Conservation (phyloP, 2,329 filamentous ascomycete species). For the Talaromyces sp. region DNA sequence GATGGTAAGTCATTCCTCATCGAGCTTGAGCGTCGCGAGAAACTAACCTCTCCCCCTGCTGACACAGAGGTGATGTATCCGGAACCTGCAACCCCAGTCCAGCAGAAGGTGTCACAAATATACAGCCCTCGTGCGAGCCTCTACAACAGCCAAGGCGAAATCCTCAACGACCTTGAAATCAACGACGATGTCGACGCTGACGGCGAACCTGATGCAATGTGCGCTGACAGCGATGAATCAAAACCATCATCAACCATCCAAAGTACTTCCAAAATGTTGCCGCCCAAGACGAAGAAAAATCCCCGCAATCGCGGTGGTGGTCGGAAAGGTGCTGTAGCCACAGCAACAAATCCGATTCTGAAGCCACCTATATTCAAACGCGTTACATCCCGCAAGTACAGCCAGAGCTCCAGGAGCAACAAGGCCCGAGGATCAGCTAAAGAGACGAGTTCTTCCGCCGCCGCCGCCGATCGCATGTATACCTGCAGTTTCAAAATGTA, state of each 20-base stretch:
- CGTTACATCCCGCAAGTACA: neutral
- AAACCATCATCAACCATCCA: neutral
- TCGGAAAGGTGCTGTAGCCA: neutral
- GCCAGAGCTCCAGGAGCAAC: constrained; percentile 1
- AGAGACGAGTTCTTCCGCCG: neutral
- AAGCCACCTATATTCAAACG: constrained; percentile 4
- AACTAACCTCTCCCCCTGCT: neutral
- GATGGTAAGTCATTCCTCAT: constrained; percentile 6
- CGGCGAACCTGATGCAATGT: constrained; percentile 4
- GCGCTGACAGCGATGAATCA: neutral
- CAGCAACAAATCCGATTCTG: neutral
- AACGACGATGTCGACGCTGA: constrained; percentile 14
- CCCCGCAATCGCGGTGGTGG: neutral
- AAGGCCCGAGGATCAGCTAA: neutral
- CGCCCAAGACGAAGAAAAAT: constrained; percentile 1
- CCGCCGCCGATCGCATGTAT: constrained; percentile 41
- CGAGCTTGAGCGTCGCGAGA: neutral
- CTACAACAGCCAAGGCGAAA: neutral
- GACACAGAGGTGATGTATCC: constrained; percentile 11
- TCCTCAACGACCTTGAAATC: constrained; percentile 2
- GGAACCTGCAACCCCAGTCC: constrained; percentile 11
- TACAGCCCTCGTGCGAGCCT: constrained; percentile 1
- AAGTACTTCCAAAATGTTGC: neutral
- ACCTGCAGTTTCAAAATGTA: constrained; percentile 74
- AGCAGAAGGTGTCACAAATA: constrained; percentile 7